Base-by-base conservation (phyloP, 805 yeast species). In the Lipomyces japonicus region DNA sequence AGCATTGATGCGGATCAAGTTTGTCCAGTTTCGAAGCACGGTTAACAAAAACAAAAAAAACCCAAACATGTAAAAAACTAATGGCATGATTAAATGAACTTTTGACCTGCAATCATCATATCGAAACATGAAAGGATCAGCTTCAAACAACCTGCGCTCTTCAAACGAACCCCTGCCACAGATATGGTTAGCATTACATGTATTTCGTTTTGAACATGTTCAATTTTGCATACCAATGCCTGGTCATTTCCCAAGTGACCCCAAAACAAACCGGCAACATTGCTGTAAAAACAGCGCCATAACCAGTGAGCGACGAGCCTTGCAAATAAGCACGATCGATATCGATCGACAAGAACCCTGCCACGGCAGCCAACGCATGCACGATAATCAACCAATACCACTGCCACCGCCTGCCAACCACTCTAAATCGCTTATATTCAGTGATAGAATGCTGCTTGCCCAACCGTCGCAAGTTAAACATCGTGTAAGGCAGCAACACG, bases 341-440 rank as follows among this genome's bases (percentile, higher is more conserved):
- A 36, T 63, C 66, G 21, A 63, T 48, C 4, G 67, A 61, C 46
- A 61, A 44, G 40, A 63, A 63, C 35, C 67, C 66, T 3, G 67
- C 61, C 22, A 59, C 53, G 21, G 59, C 58, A n/a, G 49, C 25
- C 39, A 63, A 41, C 6, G 51, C 56, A 21, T 62, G 63, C 22
- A 60, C 39, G 4, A 63, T 32, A 16, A 63, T 26, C 35, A 60
- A 51, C 63, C 66, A 61, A 44, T 63, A 62, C 67, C 67, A 63
- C 26, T 61, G 66, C 61, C 63, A 61, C 32, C 61, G 53, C 5
- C 66, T 46, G 16, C 63, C 51, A 25, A 60, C 19, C 10, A 48
- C 42, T 26, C 65, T 48, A 42, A 53, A 63, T 19, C 55, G 52
- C 30, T 51, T 53, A 26, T 58, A 53, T 44, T 63, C 62, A 25